Evolutionary conservation across 2,329 filamentous ascomycete genomes (phyloP).

Genomic region (Cladosporium phlei): DNA sequence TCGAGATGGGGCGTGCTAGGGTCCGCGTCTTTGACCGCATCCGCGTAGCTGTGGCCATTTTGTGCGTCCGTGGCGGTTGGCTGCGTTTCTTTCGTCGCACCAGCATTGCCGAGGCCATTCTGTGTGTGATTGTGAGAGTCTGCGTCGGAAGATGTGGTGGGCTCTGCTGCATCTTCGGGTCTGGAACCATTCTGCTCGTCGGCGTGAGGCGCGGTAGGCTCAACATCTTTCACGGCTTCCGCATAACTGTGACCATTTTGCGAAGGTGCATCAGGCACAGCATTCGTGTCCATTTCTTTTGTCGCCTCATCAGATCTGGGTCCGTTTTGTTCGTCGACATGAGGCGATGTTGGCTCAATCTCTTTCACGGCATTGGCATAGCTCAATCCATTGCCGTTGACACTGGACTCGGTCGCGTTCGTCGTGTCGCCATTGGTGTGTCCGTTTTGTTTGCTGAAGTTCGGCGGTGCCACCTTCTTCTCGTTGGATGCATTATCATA

Average conservation of each 20-base stretch:
- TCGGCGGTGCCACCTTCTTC: too few species aligned
- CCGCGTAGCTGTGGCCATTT: conserved; percentile 1
- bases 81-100: conserved; percentile 20
- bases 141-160: background rate
- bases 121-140: too few species aligned
- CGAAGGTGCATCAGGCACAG: conserved; percentile 18
- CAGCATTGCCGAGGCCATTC: too few species aligned
- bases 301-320: conserved; percentile 23
- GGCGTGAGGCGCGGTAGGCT: conserved; percentile 9
- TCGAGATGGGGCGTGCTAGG: conserved; percentile 1
- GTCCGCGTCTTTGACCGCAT: background rate
- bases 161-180: background rate
- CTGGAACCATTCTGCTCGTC: conserved; percentile 19
- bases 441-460: conserved; percentile 16
- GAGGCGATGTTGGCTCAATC: conserved; percentile 6
- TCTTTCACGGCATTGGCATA: conserved; percentile 15
- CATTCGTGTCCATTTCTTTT: conserved; percentile 18
- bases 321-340: conserved; percentile 17
- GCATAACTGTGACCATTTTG: conserved; percentile 8
- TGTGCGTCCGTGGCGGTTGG: conserved; percentile 18
- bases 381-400: conserved; percentile 14
- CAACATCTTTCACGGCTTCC: conserved; percentile 10
- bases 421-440: conserved; percentile 24
- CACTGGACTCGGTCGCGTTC: conserved; percentile 20
- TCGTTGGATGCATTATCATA: conserved; percentile 25